phyloP scores from a whole-genome alignment of 257 asterid species.

The Agastache rugosa region DNA sequence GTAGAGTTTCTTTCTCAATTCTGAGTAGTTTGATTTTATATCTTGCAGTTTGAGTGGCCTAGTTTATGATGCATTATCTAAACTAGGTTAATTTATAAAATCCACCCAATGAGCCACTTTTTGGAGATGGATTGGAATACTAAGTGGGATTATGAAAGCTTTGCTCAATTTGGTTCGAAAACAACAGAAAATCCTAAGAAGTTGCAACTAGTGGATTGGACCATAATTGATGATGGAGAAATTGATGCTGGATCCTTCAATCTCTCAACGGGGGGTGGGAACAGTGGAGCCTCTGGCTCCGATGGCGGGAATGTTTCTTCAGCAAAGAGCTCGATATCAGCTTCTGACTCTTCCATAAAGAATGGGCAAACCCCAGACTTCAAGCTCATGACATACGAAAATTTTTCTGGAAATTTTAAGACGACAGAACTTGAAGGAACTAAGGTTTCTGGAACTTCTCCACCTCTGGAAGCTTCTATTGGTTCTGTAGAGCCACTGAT shows the following conservation, averaged over 20 bases:
- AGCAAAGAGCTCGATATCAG: slow-evolving; percentile 80
- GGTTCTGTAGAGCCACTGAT: slow-evolving; percentile 64
- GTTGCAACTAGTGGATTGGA: slow-evolving; percentile 76
- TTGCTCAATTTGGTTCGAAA: slow-evolving; percentile 58
- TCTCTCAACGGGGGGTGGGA: slow-evolving; percentile 57
- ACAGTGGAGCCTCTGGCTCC: slow-evolving; percentile 64
- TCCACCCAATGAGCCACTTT: slow-evolving; percentile 39
- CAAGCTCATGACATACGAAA: slow-evolving; percentile 48
- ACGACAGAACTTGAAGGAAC: slow-evolving; percentile 34
- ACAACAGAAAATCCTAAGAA: slow-evolving; percentile 60
- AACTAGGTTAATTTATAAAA: slow-evolving; percentile 38
- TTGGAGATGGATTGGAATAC: slow-evolving; percentile 80
- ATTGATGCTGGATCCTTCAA: slow-evolving; percentile 68
- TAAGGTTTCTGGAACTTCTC: slow-evolving; percentile 50
- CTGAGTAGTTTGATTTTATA: slow-evolving; percentile 25
- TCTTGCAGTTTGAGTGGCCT: slow-evolving; percentile 39
- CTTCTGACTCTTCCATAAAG: slow-evolving; percentile 70
- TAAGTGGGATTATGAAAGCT: slow-evolving; percentile 80
- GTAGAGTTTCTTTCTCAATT: slow-evolving; percentile 14
- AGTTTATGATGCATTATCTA: slow-evolving; percentile 43
- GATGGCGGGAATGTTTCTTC: slow-evolving; percentile 75
- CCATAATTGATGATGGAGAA: slow-evolving; percentile 66
- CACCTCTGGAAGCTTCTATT: slow-evolving; percentile 56
- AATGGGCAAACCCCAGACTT: slow-evolving; percentile 55
- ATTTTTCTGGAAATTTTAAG: slow-evolving; percentile 41